These are phyloP conservation scores for Arthrobotrys conoides DNA, from an alignment of 2,329 filamentous ascomycete species.

Conservation along the genomic window DNA sequence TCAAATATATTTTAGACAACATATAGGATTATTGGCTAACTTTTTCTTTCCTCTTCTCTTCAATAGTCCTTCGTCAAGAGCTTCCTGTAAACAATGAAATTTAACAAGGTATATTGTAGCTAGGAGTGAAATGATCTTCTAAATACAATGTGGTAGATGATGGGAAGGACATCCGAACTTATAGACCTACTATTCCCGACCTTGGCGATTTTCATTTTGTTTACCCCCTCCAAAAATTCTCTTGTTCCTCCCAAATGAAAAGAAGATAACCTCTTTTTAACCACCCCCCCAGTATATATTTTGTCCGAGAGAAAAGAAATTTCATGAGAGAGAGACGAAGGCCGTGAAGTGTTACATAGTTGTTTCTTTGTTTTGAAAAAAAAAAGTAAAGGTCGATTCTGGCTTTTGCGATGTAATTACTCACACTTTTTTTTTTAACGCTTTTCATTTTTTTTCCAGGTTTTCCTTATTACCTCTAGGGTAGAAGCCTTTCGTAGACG, in stretches of 20 bases:
- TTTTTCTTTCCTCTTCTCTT: neutral
- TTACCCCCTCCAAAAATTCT: constrained; percentile 36
- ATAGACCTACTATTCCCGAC: constrained; percentile 47
- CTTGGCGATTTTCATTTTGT: constrained; percentile 44
- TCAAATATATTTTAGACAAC: neutral
- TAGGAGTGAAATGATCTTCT: constrained; percentile 50
- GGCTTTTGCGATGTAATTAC: constrained; percentile 57
- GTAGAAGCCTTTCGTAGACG: constrained; percentile 37
- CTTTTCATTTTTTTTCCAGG: constrained; percentile 15
- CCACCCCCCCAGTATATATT: constrained; percentile 51
- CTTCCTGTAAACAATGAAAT: constrained; percentile 54
- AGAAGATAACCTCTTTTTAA: constrained; percentile 39
- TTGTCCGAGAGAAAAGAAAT: constrained; percentile 40
- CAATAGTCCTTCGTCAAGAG: constrained; percentile 63
- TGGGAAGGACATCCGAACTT: constrained; percentile 47
- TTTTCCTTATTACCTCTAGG: neutral
- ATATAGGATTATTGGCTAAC: constrained; percentile 15
- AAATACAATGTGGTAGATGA: constrained; percentile 62
- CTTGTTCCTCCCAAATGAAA: constrained; percentile 48
- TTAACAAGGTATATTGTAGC: constrained; percentile 47
- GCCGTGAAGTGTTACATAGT: constrained; percentile 52
- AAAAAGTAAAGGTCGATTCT: constrained; percentile 36
- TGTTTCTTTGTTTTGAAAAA: constrained; percentile 32
- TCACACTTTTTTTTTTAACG: constrained; percentile 42
- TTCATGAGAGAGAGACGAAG: constrained; percentile 18